A percentile compares a stretch with the other conserved stretches of the same genome.
Conservation (phyloP, 441 rosid genomes). For the Manihot esculenta region DNA sequence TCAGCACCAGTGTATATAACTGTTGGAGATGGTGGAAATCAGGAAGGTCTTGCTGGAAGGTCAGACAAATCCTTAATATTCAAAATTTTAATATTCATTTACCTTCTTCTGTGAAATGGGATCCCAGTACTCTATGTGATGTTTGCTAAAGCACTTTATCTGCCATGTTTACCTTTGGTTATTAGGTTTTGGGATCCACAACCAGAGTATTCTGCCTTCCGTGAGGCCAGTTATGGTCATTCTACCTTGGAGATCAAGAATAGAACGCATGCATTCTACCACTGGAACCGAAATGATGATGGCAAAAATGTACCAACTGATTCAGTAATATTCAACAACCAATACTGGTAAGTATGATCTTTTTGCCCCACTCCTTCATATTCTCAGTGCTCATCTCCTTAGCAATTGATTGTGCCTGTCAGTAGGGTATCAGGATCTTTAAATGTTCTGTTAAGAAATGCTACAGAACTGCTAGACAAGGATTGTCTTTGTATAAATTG, state of each 20-base stretch:
- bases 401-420: not conserved
- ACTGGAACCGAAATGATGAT: conserved; percentile 62
- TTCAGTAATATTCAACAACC: conserved; percentile 49
- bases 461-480: no score
- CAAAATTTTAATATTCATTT: not conserved
- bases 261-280: no score
- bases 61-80: conserved; percentile 27
- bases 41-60: conserved; percentile 90
- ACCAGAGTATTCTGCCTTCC: conserved; percentile 77
- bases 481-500: no score
- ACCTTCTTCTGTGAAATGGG: not conserved
- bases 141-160: not conserved
- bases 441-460: no score
- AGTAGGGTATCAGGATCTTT: not conserved
- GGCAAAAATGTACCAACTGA: conserved; percentile 58
- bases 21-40: conserved; percentile 97
- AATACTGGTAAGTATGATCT: conserved; percentile 38
- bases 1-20: conserved; percentile 87
- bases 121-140: no score
- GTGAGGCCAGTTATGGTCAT: conserved; percentile 75
- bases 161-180: conserved; percentile 32
- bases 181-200: conserved; percentile 67
- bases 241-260: no score
- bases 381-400: not conserved
- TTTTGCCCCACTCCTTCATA: not conserved